Evolutionary conservation across 306 rosid genomes (phyloP).

Genomic region (Corylus americana): DNA sequence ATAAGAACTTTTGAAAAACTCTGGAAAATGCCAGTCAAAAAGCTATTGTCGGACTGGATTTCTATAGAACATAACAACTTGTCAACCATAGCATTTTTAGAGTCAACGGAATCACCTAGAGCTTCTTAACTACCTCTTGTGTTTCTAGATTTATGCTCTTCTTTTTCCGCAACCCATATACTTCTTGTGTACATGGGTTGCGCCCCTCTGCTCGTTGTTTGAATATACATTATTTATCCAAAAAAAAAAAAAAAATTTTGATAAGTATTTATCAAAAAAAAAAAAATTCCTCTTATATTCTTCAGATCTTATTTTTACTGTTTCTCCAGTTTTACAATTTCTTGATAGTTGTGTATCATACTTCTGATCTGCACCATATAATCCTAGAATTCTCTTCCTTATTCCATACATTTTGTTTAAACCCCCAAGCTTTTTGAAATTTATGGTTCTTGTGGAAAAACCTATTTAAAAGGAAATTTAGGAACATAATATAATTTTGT

Average conservation of each 20-base stretch:
- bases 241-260: neutral
- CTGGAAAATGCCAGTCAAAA: neutral
- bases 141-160: too few relatives aligned
- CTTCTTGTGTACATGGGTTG: too few relatives aligned
- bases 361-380: neutral
- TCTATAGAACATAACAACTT: neutral
- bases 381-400: neutral
- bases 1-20: neutral
- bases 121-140: neutral
- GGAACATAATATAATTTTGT: neutral
- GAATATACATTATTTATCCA: too few relatives aligned
- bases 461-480: neutral
- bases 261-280: too few relatives aligned
- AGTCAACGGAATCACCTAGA: neutral
- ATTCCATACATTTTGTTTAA: neutral
- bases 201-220: too few relatives aligned
- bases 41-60: neutral
- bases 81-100: neutral
- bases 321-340: neutral
- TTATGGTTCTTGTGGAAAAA: neutral
- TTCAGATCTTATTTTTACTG: neutral
- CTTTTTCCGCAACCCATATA: too few relatives aligned
- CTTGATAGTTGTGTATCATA: neutral
- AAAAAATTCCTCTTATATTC: neutral
- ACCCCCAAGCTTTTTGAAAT: neutral